Conservation (phyloP, 805 yeast genomes). For the Lipomyces mesembrius region DNA sequence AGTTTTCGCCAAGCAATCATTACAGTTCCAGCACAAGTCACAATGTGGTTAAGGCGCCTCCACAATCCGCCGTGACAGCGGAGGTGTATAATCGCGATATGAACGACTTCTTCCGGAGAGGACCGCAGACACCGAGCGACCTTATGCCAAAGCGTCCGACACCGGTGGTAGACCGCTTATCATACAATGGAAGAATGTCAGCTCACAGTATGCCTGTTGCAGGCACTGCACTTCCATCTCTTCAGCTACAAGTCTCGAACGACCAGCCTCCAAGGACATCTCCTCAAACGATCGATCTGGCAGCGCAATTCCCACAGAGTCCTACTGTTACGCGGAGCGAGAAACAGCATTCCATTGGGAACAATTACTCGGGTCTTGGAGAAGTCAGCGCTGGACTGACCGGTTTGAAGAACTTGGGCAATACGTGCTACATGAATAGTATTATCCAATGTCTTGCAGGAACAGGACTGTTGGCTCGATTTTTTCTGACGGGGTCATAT, state of each 20-base stretch:
- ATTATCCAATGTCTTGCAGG: slow-evolving; percentile 84
- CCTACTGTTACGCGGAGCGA: slow-evolving; percentile 17
- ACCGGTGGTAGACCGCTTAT: slow-evolving; percentile 24
- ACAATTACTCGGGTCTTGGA: slow-evolving; percentile 28
- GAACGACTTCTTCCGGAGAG: slow-evolving; percentile 41
- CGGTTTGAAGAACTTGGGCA: slow-evolving; percentile 82
- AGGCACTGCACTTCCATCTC: slow-evolving; percentile 19
- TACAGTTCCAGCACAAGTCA: slow-evolving; percentile 30
- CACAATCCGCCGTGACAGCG: slow-evolving; percentile 14
- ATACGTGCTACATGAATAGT: slow-evolving; percentile 93
- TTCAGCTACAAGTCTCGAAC: slow-evolving; percentile 1
- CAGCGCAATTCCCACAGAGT: slow-evolving; percentile 19
- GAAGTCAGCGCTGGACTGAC: slow-evolving; percentile 49
- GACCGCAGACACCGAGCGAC: slow-evolving; percentile 21
- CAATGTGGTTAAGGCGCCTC: slow-evolving; percentile 6
- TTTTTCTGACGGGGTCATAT: slow-evolving; percentile 66
- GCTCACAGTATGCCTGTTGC: slow-evolving; percentile 26
- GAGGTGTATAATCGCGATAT: slow-evolving; percentile 42
- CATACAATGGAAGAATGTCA: slow-evolving; percentile 24
- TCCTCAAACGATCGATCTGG: slow-evolving; percentile 17
- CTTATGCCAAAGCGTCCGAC: slow-evolving; percentile 31
- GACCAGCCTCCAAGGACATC: neutral
- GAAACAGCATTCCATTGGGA: slow-evolving; percentile 26
- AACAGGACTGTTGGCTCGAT: slow-evolving; percentile 64
- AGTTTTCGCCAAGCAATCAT: slow-evolving; percentile 12